phyloP scores from a whole-genome alignment of 768 basidiomycete genomes.

The Phlebiopsis flavidoalba region DNA sequence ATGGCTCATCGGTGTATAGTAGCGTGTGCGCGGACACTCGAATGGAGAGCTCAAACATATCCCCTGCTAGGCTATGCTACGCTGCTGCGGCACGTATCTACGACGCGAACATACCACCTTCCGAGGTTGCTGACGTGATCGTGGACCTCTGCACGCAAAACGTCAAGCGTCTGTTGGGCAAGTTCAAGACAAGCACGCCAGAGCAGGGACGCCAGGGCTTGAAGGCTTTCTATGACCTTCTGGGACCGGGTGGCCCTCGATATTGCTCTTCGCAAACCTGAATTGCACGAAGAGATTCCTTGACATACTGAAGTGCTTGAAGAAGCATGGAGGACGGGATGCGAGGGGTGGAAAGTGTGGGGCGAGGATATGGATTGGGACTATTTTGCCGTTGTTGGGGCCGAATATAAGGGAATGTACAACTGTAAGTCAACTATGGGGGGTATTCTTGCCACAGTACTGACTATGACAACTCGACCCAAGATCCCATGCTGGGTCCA shows the following conservation, averaged over 20 bases:
- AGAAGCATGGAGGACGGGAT: neutral
- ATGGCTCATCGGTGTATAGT: too few species aligned
- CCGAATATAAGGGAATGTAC: constrained; percentile 3
- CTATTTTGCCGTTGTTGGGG: constrained; percentile 3
- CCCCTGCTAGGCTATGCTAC: too few species aligned
- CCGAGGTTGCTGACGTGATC: neutral
- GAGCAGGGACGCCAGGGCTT: constrained; percentile 8
- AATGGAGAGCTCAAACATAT: too few species aligned
- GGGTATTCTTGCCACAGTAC: neutral
- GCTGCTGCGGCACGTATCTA: too few species aligned
- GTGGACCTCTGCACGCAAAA: neutral
- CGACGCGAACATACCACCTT: neutral
- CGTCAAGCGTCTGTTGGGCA: neutral
- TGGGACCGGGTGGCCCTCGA: neutral
- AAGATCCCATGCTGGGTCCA: neutral
- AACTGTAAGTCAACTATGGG: constrained; percentile 1
- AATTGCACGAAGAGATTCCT: constrained; percentile 2
- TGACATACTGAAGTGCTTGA: neutral
- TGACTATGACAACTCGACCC: neutral
- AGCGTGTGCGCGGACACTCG: too few species aligned
- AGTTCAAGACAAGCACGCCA: neutral
- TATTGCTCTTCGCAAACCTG: neutral
- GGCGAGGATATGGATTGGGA: neutral
- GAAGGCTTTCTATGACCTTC: constrained; percentile 9
- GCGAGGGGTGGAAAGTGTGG: constrained; percentile 9